These are phyloP conservation scores for Singerocomus inundabilis DNA, from an alignment of 1,284 basidiomycete genomes.

Conservation along the genomic window DNA sequence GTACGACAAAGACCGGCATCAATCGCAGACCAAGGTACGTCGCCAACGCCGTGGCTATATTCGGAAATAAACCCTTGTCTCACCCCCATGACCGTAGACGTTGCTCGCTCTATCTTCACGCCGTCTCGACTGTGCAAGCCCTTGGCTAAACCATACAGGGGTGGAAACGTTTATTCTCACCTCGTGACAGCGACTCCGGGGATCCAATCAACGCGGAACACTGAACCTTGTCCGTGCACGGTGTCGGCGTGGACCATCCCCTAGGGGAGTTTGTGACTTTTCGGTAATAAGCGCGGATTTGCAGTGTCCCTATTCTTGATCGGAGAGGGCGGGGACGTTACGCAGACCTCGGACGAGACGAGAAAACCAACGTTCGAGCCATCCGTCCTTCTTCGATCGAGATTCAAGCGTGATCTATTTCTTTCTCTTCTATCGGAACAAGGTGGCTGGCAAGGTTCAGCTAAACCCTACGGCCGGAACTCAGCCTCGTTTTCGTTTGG, in stretches of 20 bases:
- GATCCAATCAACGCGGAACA: constrained; percentile 2
- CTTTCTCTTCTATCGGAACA: neutral
- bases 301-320: constrained; percentile 12
- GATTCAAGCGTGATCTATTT: constrained; percentile 3
- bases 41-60: neutral
- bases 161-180: neutral
- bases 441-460: neutral
- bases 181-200: neutral
- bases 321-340: constrained; percentile 5
- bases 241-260: constrained; percentile 13
- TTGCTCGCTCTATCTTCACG: neutral
- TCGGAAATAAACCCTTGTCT: neutral
- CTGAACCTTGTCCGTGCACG: constrained; percentile 6
- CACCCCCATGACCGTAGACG: neutral
- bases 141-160: constrained; percentile 1
- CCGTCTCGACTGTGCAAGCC: neutral
- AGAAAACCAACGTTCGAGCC: constrained; percentile 8
- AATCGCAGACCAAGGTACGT: constrained; percentile 3
- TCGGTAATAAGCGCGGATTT: constrained; percentile 12
- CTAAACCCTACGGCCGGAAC: neutral
- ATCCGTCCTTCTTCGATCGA: constrained; percentile 1
- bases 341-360: neutral
- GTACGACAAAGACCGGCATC: neutral
- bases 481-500: neutral
- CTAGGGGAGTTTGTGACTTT: constrained; percentile 4